phyloP scores from a whole-genome alignment of 352 stramenopile species.

The Phytophthora kernoviae region DNA sequence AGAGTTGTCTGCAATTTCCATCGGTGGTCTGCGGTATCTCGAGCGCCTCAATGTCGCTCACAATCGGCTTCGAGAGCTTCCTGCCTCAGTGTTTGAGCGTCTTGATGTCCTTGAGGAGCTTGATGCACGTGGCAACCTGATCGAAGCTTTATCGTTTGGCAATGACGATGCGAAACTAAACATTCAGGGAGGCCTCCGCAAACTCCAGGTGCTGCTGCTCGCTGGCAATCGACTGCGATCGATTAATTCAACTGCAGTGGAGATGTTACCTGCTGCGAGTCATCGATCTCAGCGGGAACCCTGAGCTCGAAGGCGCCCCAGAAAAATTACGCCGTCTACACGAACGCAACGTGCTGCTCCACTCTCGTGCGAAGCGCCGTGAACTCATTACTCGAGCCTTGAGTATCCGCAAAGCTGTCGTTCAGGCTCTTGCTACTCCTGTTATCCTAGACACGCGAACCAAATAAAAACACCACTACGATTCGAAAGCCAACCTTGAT shows the following conservation, averaged over 20 bases:
- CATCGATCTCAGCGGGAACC: slow-evolving; percentile 55
- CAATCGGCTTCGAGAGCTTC: slow-evolving; percentile 44
- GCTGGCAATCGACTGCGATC: slow-evolving; percentile 41
- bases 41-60: slow-evolving; percentile 51
- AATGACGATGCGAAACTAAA: slow-evolving; percentile 35
- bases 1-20: slow-evolving; percentile 38
- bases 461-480: slow-evolving; percentile 19
- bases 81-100: slow-evolving; percentile 26
- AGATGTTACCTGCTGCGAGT: slow-evolving; percentile 35
- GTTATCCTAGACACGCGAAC: slow-evolving; percentile 4
- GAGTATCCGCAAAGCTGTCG: slow-evolving; percentile 51
- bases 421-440: slow-evolving; percentile 30
- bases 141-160: slow-evolving; percentile 38
- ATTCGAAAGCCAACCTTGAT: not conserved
- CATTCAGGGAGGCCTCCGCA: slow-evolving; percentile 30
- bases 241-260: slow-evolving; percentile 34
- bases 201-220: slow-evolving; percentile 48
- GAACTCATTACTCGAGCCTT: slow-evolving; percentile 67
- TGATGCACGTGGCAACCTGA: slow-evolving; percentile 41
- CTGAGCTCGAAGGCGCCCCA: slow-evolving; percentile 32
- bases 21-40: slow-evolving; percentile 32
- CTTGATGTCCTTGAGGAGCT: slow-evolving; percentile 54
- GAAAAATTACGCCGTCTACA: slow-evolving; percentile 68
- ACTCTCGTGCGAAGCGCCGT: slow-evolving; percentile 61
- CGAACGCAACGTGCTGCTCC: slow-evolving; percentile 63